Conservation (phyloP, 371 early-diverging fungal genomes). For the Lichtheimia corymbifera region DNA sequence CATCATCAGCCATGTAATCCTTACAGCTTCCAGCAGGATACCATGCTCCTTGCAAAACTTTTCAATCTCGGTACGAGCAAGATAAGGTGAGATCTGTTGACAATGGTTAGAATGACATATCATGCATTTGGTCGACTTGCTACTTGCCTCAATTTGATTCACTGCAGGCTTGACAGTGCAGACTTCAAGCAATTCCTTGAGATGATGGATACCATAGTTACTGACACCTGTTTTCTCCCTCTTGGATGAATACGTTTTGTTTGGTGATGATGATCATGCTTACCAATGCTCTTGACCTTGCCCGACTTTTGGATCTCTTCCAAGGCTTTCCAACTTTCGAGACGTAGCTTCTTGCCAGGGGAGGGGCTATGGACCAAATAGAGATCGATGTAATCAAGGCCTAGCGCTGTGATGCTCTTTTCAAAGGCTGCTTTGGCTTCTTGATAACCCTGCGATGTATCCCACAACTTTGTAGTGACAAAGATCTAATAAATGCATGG, state of each 20-base stretch:
- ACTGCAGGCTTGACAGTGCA: constrained; percentile 62
- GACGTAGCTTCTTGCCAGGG: constrained; percentile 46
- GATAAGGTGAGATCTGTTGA: constrained; percentile 27
- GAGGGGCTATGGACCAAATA: constrained; percentile 73
- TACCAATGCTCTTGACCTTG: constrained; percentile 52
- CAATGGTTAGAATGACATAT: neutral
- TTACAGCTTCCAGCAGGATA: constrained; percentile 52
- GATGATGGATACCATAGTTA: constrained; percentile 65
- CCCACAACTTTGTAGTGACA: constrained; percentile 74
- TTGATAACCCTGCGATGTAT: constrained; percentile 49
- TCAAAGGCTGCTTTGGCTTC: constrained; percentile 46
- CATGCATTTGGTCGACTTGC: neutral
- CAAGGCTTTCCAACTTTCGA: constrained; percentile 48
- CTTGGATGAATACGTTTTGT: neutral
- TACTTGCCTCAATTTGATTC: constrained; percentile 66
- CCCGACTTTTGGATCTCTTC: constrained; percentile 42
- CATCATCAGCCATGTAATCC: neutral
- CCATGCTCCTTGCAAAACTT: constrained; percentile 47
- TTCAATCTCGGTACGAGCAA: constrained; percentile 41
- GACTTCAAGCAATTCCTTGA: constrained; percentile 57
- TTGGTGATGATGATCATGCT: neutral
- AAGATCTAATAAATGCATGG: constrained; percentile 48
- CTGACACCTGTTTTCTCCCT: constrained; percentile 56
- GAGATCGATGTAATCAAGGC: constrained; percentile 69
- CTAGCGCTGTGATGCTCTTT: constrained; percentile 53